These are phyloP conservation scores for Sugiyamaella neomexicana DNA, from an alignment of 1,139 yeast genomes.

Conservation along the genomic window DNA sequence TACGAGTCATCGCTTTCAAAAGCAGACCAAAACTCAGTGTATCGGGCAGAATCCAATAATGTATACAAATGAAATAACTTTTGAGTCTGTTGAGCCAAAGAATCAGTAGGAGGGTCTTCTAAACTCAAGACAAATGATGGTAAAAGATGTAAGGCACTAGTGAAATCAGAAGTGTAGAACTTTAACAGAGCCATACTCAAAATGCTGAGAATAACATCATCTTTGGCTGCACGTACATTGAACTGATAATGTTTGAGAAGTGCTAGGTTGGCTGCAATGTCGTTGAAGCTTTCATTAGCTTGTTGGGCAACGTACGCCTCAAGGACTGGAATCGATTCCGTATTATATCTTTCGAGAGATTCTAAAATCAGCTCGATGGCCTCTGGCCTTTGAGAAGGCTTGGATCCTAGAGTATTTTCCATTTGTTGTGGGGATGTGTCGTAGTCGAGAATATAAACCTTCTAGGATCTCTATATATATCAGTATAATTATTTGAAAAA, in stretches of 20 bases:
- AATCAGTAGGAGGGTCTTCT: conserved; percentile 31
- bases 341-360: conserved; percentile 48
- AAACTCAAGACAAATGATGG: conserved; percentile 44
- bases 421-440: conserved; percentile 19
- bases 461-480: too few species aligned
- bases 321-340: conserved; percentile 45
- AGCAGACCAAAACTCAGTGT: conserved; percentile 42
- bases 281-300: conserved; percentile 43
- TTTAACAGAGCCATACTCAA: conserved; percentile 46
- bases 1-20: conserved; percentile 40
- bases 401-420: conserved; percentile 37
- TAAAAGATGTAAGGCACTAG: conserved; percentile 46
- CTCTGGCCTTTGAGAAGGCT: conserved; percentile 44
- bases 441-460: neutral
- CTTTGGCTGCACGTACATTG: conserved; percentile 42
- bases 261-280: conserved; percentile 49
- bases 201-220: conserved; percentile 44
- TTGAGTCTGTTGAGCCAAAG: conserved; percentile 41
- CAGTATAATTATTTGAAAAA: neutral
- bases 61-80: conserved; percentile 42
- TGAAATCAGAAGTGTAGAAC: conserved; percentile 47
- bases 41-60: conserved; percentile 42
- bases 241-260: conserved; percentile 47
- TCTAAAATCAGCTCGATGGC: conserved; percentile 42
- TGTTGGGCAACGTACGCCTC: conserved; percentile 47